A percentile compares a stretch with the other conserved stretches of the same genome.
Evolutionary conservation across 2,329 filamentous ascomycete genomes (phyloP).

Genomic region (Onygena corvina): DNA sequence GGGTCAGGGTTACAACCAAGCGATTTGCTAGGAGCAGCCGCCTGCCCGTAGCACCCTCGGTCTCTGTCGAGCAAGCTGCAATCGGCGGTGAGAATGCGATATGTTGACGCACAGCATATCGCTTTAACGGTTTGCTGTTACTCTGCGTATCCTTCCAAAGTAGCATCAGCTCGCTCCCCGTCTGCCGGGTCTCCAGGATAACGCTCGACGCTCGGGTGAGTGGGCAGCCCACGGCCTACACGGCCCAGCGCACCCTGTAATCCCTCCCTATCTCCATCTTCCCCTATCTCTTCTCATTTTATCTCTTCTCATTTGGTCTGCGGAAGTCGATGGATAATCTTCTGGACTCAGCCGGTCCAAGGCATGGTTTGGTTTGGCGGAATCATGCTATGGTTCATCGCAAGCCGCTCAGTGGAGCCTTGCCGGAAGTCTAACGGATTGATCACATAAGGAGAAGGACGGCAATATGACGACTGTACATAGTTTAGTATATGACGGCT

Average conservation of each 20-base stretch:
- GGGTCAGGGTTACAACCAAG: constrained; percentile 3
- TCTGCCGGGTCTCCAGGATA: no score
- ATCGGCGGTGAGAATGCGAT: constrained; percentile 1
- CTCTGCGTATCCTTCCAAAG: no score
- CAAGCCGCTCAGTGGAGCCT: constrained; percentile 7
- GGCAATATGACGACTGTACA: no score
- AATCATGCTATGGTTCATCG: constrained; percentile 7
- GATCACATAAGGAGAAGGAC: no score
- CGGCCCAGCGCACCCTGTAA: no score
- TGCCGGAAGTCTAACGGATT: constrained; percentile 7
- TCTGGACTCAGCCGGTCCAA: not conserved
- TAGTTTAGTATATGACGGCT: no score
- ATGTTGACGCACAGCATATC: not conserved
- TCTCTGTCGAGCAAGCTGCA: constrained; percentile 2
- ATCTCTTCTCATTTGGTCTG: not conserved
- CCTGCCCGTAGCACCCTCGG: not conserved
- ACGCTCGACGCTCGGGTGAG: no score
- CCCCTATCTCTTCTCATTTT: not conserved
- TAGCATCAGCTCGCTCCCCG: no score
- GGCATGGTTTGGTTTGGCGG: constrained; percentile 4
- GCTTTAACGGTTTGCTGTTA: no score
- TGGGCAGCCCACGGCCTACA: no score
- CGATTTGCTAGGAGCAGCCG: constrained; percentile 5
- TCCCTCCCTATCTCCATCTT: not conserved
- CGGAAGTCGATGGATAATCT: not conserved